Conservation (phyloP, 345 rosid genomes). For the Gossypium anomalum region DNA sequence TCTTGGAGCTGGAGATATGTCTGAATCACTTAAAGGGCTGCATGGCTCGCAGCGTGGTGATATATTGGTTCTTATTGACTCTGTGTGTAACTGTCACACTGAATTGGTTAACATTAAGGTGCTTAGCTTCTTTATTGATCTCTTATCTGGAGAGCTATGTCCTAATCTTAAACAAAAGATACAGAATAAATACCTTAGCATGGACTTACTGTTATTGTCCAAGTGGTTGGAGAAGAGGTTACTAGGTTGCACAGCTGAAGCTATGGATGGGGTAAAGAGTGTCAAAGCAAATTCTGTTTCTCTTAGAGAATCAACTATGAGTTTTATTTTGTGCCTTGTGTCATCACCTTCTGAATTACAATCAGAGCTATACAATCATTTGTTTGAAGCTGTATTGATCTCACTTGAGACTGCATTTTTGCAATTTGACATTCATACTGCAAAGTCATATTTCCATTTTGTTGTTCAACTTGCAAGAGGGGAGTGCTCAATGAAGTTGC, state of each 20-base stretch:
- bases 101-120: conserved; percentile 73
- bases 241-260: conserved; percentile 59
- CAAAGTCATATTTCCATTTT: conserved; percentile 73
- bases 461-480: conserved; percentile 76
- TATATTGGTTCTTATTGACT: conserved; percentile 64
- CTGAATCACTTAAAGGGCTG: conserved; percentile 43
- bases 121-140: conserved; percentile 74
- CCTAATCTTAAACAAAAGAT: conserved; percentile 56
- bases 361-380: conserved; percentile 56
- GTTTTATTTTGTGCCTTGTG: conserved; percentile 59
- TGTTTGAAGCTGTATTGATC: conserved; percentile 75
- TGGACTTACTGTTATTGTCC: conserved; percentile 63
- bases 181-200: conserved; percentile 52
- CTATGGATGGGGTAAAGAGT: conserved; percentile 39
- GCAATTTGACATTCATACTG: conserved; percentile 66
- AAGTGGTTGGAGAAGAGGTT: conserved; percentile 87
- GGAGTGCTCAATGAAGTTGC: conserved; percentile 53
- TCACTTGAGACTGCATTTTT: conserved; percentile 80
- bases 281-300: conserved; percentile 59
- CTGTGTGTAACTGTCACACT: conserved; percentile 62
- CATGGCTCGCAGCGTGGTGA: conserved; percentile 54
- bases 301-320: conserved; percentile 79
- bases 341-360: conserved; percentile 44
- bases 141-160: conserved; percentile 61
- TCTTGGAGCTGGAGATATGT: conserved; percentile 52